Percentiles rank a stretch among this genome's conserved stretches.
These are phyloP conservation scores for Rheum nobile DNA, from an alignment of 148 eudicot species.

Conservation along the genomic window DNA sequence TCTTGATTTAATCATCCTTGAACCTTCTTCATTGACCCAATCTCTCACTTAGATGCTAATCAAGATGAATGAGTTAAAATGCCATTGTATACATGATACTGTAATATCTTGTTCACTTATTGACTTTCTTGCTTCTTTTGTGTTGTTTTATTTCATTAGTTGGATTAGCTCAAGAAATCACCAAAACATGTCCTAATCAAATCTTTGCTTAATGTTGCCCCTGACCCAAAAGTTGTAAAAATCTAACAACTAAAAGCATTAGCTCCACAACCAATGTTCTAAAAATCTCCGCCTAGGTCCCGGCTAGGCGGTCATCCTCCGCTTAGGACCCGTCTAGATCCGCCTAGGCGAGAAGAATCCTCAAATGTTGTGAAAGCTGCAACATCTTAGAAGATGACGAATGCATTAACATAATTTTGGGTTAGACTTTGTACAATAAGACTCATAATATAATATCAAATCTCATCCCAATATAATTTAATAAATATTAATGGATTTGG, in stretches of 20 bases:
- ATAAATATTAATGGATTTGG: too few species aligned
- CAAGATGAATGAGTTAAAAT: background rate
- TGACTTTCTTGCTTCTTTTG: slow-evolving; percentile 5
- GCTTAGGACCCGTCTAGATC: too few species aligned
- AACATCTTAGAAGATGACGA: too few species aligned
- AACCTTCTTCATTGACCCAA: slow-evolving; percentile 4
- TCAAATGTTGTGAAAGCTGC: too few species aligned
- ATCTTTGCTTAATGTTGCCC: background rate
- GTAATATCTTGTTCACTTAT: background rate
- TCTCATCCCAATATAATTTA: too few species aligned
- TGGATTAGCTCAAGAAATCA: background rate
- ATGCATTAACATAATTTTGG: too few species aligned
- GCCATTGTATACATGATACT: background rate
- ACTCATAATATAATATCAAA: too few species aligned
- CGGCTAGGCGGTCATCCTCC: too few species aligned
- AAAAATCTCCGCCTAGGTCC: too few species aligned
- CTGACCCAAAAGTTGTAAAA: background rate
- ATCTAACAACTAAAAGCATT: background rate
- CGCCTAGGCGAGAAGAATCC: too few species aligned
- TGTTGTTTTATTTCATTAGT: background rate
- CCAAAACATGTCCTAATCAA: background rate
- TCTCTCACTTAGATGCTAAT: background rate
- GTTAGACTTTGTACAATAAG: too few species aligned
- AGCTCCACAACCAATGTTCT: background rate
- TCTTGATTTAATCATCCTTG: background rate